Percentiles rank a stretch among this genome's conserved stretches.
Conservation (phyloP, 345 rosid genomes). For the Populus euphratica region DNA sequence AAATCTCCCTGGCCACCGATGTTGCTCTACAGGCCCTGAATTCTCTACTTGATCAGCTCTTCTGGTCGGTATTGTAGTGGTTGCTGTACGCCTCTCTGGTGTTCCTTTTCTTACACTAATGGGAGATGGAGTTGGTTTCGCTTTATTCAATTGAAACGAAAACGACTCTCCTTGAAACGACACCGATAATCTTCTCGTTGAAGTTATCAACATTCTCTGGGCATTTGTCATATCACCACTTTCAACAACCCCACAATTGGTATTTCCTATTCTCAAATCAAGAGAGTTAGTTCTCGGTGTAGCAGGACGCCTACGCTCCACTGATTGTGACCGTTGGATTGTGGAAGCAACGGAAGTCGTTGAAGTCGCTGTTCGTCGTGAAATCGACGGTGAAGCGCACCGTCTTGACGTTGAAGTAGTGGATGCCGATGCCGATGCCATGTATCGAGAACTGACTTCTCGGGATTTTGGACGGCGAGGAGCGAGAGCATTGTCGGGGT, state of each 20-base stretch:
- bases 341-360: constrained; percentile 34
- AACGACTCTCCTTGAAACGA: constrained; percentile 84
- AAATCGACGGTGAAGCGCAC: constrained; percentile 57
- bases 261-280: constrained; percentile 34
- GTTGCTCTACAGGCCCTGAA: constrained; percentile 54
- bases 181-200: constrained; percentile 71
- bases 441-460: constrained; percentile 76
- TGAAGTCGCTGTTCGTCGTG: constrained; percentile 33
- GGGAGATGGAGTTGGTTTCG: constrained; percentile 54
- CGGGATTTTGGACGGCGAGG: constrained; percentile 63
- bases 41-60: constrained; percentile 54
- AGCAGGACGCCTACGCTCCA: constrained; percentile 58
- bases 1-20: constrained; percentile 72
- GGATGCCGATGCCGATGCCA: constrained; percentile 34
- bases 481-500: constrained; percentile 56
- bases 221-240: constrained; percentile 42
- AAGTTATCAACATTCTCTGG: constrained; percentile 61
- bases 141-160: constrained; percentile 65
- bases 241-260: constrained; percentile 14
- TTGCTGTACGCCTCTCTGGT: constrained; percentile 66
- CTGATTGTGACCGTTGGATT: constrained; percentile 59
- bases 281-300: constrained; percentile 44
- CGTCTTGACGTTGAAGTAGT: constrained; percentile 43
- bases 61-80: constrained; percentile 34
- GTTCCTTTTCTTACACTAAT: constrained; percentile 52